Evolutionary conservation across 345 rosid species (phyloP), one percentile per base, ranked within the genome.

Genomic region (Sapria himalayana): DNA sequence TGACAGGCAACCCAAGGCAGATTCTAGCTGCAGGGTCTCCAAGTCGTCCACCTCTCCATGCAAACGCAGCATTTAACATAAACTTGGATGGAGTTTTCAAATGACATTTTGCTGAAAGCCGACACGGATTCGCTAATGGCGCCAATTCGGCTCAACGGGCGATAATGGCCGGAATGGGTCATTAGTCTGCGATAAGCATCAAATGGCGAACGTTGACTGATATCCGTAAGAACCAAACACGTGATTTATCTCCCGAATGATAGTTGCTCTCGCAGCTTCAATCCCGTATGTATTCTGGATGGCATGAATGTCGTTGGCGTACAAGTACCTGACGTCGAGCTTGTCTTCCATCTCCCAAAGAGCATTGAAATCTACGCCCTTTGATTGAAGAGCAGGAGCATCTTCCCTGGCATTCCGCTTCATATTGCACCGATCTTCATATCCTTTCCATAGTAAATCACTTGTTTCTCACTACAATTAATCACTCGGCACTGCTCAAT

Each of bases 201-300:
- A 91, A 52, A 52, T 91, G 95, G 16, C 93, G 71, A 39, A 51
- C 67, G 52, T 74, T 76, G 29, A 80, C 99, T 1, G 81, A 66
- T 5, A 91, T 80, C 11, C 78, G 22, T 84, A 84, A 3, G 93
- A 77, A 33, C 57, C 52, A 60, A 91, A 84, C 5, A 80, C 95
- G 10, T 80, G 72, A 58, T 58, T 81, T 39, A 91, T 67, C 55
- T 91, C 95, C 49, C 79, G 62, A 34, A 79, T 84, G 43, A 84
- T 71, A 25, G 92, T 75, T 54, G 74, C 92, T 64, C 99, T 62
- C 0, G 99, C 99, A 3, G 93, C 93, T 66, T 84, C 99, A 3
- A 91, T 84, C n/a, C 95, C 99, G 16, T 65, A 84, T 1, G 78
- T 71, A 21, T 57, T 67, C 20, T 79, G 74, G 72, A 91, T 73